Base-by-base conservation (phyloP, 176 grass and related monocot genomes). In the Chloris gayana region DNA sequence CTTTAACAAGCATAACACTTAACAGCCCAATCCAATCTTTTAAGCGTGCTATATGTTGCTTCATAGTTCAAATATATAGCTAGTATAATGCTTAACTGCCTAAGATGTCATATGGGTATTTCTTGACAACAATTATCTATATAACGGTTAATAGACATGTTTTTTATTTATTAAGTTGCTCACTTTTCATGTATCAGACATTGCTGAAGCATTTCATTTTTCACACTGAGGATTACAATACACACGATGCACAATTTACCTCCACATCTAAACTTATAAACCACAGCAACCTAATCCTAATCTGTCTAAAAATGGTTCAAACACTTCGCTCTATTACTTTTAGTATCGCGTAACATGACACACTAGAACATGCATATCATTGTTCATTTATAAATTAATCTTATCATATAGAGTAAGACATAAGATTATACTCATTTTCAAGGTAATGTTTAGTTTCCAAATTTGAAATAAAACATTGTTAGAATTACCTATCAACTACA, bases 301-400 rank as follows among this genome's bases (percentile, higher is more conserved):
- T 45, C 35, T 9, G 41, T 71, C n/a, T 66, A 41, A 33, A 39
- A 22, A 56, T 80, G 35, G 35, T 50, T 26, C 57, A 59, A 80
- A 6, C 37, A 80, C 27, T 39, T 37, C 47, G 56, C 2, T 4
- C n/a, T 78, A 2, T 67, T 34, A 7, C n/a, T 42, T 61, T 68
- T 68, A 56, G 64, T 37, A 41, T 24, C 47, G 30, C 3, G 32
- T n/a, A 39, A 26, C 33, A 35, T 37, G 19, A 79, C 19, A 56
- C 15, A 56, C 29, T 24, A 30, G 5, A 64, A 46, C 5, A 31
- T 63, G 37, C 32, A 74, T 57, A 39, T 33, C 34, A 25, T 5
- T 51, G 50, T 35, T 24, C 29, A 31, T 32, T 31, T 13, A 65
- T 32, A 64, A 6, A n/a, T 8, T 1, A 21, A 56, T 73, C 21